Percentiles rank a stretch among this genome's conserved stretches.
These are phyloP conservation scores for Flueggea neowawraea DNA, from an alignment of 441 rosid species.

Conservation along the genomic window DNA sequence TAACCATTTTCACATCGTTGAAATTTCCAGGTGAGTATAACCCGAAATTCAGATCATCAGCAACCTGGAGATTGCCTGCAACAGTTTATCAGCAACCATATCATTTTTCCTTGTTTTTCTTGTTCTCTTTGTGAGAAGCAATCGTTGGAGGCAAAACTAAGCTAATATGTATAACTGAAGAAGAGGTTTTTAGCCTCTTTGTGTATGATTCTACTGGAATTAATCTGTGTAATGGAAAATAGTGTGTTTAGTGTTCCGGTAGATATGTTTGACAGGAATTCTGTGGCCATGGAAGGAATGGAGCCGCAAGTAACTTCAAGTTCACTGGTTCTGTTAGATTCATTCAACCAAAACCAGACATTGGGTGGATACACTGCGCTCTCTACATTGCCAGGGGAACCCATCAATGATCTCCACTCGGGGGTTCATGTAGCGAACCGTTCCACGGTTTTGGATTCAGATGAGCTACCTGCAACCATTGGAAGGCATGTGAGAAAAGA, in stretches of 20 bases:
- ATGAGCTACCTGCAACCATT: constrained; percentile 21
- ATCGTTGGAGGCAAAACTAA: no score
- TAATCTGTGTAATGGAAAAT: no score
- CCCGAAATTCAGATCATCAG: no score
- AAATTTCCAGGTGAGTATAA: no score
- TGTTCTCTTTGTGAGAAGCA: no score
- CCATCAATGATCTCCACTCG: constrained; percentile 18
- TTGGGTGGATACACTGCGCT: constrained; percentile 25
- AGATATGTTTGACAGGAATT: no score
- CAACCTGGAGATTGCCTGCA: no score
- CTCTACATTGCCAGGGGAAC: constrained; percentile 33
- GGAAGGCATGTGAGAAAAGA: constrained; percentile 37
- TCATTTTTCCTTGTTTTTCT: no score
- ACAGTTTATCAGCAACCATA: no score
- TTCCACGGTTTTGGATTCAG: constrained; percentile 20
- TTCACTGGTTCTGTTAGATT: constrained; percentile 28
- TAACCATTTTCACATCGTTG: no score
- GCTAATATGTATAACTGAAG: neutral
- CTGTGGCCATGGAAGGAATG: constrained; percentile 25
- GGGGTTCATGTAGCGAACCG: constrained; percentile 16
- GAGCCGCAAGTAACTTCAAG: constrained; percentile 16
- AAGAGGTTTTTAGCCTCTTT: neutral
- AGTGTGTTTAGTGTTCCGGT: no score
- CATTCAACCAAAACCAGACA: constrained; percentile 28
- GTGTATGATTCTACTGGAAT: no score